phyloP scores from a whole-genome alignment of 495 filamentous ascomycete genomes.

The Lasiosphaeris hirsuta region DNA sequence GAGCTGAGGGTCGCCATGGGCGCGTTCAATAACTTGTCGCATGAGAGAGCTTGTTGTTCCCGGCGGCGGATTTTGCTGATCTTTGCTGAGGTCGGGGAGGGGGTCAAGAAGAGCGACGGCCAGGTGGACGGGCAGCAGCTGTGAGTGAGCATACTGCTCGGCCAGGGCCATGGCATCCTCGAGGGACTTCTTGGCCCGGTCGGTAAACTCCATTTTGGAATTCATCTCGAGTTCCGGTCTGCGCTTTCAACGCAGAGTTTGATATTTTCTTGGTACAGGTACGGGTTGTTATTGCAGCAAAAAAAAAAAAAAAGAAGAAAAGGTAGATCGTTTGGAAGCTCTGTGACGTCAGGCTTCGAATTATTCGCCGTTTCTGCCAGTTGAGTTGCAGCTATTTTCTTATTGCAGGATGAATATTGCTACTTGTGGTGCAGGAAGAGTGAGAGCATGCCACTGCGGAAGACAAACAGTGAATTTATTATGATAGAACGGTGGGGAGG shows the following conservation, averaged over 20 bases:
- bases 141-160: conserved; percentile 83
- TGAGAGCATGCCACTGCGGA: not conserved
- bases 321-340: too few relatives aligned
- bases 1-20: conserved; percentile 84
- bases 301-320: too few relatives aligned
- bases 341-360: too few relatives aligned
- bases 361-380: too few relatives aligned
- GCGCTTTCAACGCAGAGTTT: conserved; percentile 12
- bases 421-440: too few relatives aligned
- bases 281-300: conserved; percentile 11
- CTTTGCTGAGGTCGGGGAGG: conserved; percentile 68
- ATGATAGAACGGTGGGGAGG: conserved; percentile 3
- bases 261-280: conserved; percentile 16
- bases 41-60: conserved; percentile 72
- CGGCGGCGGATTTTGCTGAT: conserved; percentile 61
- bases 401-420: too few relatives aligned
- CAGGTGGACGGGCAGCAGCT: conserved; percentile 84
- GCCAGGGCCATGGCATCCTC: conserved; percentile 80
- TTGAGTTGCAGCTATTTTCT: too few relatives aligned
- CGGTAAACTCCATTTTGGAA: conserved; percentile 78
- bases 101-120: conserved; percentile 87
- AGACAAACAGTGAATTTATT: conserved; percentile 20
- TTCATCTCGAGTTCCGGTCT: conserved; percentile 38
- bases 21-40: conserved; percentile 89
- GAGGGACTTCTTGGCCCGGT: conserved; percentile 82